A percentile compares a stretch with the other conserved stretches of the same genome.
These are phyloP conservation scores for Euphorbia schlechtendalii DNA, from an alignment of 441 rosid species.

Conservation along the genomic window DNA sequence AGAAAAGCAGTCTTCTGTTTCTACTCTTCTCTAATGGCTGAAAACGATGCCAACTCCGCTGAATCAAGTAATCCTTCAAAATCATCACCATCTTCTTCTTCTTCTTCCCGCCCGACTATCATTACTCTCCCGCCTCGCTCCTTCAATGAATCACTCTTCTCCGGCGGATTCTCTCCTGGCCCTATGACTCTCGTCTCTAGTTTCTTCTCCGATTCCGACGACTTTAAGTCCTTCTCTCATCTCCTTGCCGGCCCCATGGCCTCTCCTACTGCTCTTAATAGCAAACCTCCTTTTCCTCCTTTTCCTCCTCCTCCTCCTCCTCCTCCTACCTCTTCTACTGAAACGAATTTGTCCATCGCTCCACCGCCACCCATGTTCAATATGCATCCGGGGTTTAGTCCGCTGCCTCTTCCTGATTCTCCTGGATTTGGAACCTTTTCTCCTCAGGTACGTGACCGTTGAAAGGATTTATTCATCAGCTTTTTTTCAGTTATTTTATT, in stretches of 20 bases:
- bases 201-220: conserved; percentile 69
- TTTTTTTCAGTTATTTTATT: background rate
- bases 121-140: conserved; percentile 64
- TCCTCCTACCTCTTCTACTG: conserved; percentile 12
- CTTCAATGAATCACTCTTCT: conserved; percentile 41
- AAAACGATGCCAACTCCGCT: background rate
- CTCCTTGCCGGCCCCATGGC: conserved; percentile 77
- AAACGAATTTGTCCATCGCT: conserved; percentile 36
- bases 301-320: conserved; percentile 12
- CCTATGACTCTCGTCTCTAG: conserved; percentile 84
- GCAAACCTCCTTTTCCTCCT: conserved; percentile 13
- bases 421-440: conserved; percentile 69
- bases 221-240: conserved; percentile 76
- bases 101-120: conserved; percentile 44
- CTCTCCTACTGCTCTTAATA: too few species aligned
- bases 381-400: conserved; percentile 51
- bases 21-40: conserved; percentile 14
- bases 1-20: background rate
- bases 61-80: conserved; percentile 21
- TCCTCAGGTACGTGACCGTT: conserved; percentile 33
- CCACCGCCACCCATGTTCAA: conserved; percentile 50
- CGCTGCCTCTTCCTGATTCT: conserved; percentile 51
- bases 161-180: conserved; percentile 84
- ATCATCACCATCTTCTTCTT: conserved; percentile 6
- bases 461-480: background rate